Evolutionary conservation across 192 early-diverging fungal genomes (phyloP), one percentile per base, ranked within the genome.

Genomic region (Thoreauomyces humboldtii): DNA sequence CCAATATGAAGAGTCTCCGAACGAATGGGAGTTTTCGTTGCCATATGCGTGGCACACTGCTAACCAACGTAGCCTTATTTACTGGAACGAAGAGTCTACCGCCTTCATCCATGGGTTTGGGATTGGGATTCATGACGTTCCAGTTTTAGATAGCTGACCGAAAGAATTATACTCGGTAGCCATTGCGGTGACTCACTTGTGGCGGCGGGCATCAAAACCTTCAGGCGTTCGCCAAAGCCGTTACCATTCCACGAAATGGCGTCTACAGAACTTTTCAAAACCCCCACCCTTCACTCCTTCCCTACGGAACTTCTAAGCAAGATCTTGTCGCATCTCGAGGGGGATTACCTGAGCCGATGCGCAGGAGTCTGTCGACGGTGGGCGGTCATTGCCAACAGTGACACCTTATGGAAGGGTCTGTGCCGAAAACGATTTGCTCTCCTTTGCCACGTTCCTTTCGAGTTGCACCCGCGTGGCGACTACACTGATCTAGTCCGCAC

Each of bases 21-120:
- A 83, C 35, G 71, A 80, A 4, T 72, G 72, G 47, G 70, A 81
- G 32, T 91, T 91, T 44, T 86, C 84, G 62, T 71, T 85, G 34
- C 87, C 88, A 12, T 89, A 88, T 65, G 78, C 86, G 1, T 91
- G 89, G 89, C 47, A 32, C 12, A 15, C 44, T 4, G 71, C 86
- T 7, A 74, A 80, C 60, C 55, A 78, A 22, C 78, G 76, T 27
- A 78, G 71, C 37, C 78, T 83, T 69, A 83, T 87, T 59, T 86
- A 89, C 44, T 89, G 88, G 88, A 82, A 88, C 67, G 82, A 82
- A 38, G 85, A 87, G 28, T 87, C 79, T 32, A 65, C 80, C 0
- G 17, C 24, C 19, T 38, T 69, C 14, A 44, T 62, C 14, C 21
- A 43, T n/a, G 58, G 34, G 32, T 62, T 69, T 43, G 63, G n/a